Base-by-base conservation (phyloP, 768 basidiomycete species). In the Boletus pseudopeckii region DNA sequence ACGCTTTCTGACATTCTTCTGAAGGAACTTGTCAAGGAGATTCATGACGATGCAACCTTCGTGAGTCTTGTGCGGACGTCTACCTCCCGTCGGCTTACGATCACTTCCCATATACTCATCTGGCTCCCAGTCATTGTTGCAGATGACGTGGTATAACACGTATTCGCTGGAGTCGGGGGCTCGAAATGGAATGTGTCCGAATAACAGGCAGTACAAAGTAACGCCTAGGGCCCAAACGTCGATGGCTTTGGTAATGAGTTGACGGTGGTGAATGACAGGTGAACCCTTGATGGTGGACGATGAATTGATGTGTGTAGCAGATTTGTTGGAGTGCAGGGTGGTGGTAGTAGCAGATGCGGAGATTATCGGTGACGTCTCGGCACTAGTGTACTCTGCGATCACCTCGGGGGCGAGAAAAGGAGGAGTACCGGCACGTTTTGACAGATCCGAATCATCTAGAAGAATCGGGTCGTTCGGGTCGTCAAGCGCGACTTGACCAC, bases 201-300 rank as follows among this genome's bases (percentile, higher is more conserved):
- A 98, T 2, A 98, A 79, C 43, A 98, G 81, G 66, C 94, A 96
- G 72, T 92, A 98, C 5, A 98, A 76, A 2, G 97, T 99, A 30
- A 98, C 89, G 22, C 97, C 97, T 3, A 99, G 80, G 0, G 97
- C 96, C 97, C 97, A 99, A 33, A 99, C 83, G 65, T 99, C 97
- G 66, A 98, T 96, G 4, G 92, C 86, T 68, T 94, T 92, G 38
- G 92, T 92, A 48, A 97, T 88, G 4, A 81, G 78, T 6, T 79
- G 83, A 53, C 63, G 74, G 48, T 56, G 67, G 6, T 52, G 58
- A 24, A 59, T 30, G 47, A 56, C 48, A 3, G 63, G 57, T 20
- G 59, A 59, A n/a, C 61, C 65, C 47, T 65, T 71, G 32, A 65
- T 63, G 26, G 68, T 67, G 43, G 62, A 64, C 30, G 62, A 64